These are phyloP conservation scores for Aspergillus persii DNA, from an alignment of 2,329 filamentous ascomycete genomes.

Conservation along the genomic window DNA sequence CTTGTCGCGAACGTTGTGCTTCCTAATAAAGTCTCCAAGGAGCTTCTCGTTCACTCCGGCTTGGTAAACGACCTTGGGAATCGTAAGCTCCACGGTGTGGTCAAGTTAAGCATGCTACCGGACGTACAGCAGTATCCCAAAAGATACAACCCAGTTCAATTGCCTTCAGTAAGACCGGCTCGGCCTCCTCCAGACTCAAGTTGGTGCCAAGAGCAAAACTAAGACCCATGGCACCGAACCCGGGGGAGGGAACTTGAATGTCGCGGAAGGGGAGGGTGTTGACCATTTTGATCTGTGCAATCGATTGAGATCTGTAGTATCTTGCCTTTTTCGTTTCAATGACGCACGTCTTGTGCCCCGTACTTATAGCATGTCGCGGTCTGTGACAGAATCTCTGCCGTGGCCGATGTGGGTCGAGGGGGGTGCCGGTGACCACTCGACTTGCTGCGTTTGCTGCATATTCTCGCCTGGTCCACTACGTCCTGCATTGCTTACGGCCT, in stretches of 20 bases:
- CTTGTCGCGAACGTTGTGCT: slow-evolving; percentile 52
- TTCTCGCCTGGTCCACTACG: neutral
- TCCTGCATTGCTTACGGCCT: neutral
- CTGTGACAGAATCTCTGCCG: neutral
- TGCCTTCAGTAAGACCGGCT: slow-evolving; percentile 51
- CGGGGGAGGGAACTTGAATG: slow-evolving; percentile 42
- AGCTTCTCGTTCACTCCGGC: slow-evolving; percentile 52
- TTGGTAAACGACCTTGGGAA: slow-evolving; percentile 44
- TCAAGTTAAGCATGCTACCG: neutral
- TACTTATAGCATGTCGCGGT: neutral
- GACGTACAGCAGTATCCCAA: slow-evolving; percentile 46
- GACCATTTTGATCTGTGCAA: slow-evolving; percentile 29
- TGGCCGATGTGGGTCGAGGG: neutral
- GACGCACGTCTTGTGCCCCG: neutral
- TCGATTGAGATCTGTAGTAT: neutral
- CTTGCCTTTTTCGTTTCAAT: neutral
- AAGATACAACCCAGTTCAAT: slow-evolving; percentile 49
- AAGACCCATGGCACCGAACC: slow-evolving; percentile 53
- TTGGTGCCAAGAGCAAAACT: slow-evolving; percentile 46
- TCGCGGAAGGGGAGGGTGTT: slow-evolving; percentile 42
- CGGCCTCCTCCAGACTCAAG: slow-evolving; percentile 45
- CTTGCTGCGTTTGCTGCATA: too few species aligned
- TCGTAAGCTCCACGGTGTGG: neutral
- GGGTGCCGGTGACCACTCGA: too few species aligned
- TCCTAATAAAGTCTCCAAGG: slow-evolving; percentile 51